These are phyloP conservation scores for Mycena vulgaris DNA, from an alignment of 768 basidiomycete genomes.

Conservation along the genomic window DNA sequence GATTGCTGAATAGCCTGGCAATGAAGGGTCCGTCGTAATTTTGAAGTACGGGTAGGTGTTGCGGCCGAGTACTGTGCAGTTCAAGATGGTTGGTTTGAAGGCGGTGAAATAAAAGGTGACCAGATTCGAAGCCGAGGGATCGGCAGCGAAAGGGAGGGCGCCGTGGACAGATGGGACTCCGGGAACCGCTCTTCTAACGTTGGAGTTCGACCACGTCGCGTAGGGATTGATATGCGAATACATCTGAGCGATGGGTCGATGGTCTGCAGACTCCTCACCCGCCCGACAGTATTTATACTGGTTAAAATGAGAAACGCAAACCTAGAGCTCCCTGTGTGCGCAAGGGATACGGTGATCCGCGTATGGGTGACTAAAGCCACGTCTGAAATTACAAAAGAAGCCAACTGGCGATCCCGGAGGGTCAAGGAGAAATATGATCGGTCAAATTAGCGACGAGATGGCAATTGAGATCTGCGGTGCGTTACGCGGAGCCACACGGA, in stretches of 20 bases:
- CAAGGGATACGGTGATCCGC: too few species aligned
- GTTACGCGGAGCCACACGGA: too few species aligned
- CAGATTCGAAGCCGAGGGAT: conserved; percentile 28
- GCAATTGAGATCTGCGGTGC: not conserved
- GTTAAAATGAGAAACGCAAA: not conserved
- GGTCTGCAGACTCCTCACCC: not conserved
- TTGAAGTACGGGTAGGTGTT: conserved; percentile 54
- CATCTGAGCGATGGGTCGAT: not conserved
- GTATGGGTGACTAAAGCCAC: not conserved
- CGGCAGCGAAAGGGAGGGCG: conserved; percentile 55
- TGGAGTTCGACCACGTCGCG: conserved; percentile 15
- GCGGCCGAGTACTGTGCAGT: conserved; percentile 32
- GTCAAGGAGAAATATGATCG: not conserved
- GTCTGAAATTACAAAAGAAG: not conserved
- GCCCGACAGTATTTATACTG: not conserved
- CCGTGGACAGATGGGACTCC: conserved; percentile 57
- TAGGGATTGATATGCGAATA: conserved; percentile 18
- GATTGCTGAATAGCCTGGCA: conserved; percentile 46
- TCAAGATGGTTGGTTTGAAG: conserved; percentile 1
- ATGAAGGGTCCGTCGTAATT: conserved; percentile 49
- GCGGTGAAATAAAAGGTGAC: conserved; percentile 55
- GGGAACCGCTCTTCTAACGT: not conserved
- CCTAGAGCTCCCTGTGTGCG: too few species aligned
- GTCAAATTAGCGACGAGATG: not conserved
- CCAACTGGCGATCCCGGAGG: not conserved